Conservation (phyloP, 106 monocot species). For the Gastrodia elata region DNA sequence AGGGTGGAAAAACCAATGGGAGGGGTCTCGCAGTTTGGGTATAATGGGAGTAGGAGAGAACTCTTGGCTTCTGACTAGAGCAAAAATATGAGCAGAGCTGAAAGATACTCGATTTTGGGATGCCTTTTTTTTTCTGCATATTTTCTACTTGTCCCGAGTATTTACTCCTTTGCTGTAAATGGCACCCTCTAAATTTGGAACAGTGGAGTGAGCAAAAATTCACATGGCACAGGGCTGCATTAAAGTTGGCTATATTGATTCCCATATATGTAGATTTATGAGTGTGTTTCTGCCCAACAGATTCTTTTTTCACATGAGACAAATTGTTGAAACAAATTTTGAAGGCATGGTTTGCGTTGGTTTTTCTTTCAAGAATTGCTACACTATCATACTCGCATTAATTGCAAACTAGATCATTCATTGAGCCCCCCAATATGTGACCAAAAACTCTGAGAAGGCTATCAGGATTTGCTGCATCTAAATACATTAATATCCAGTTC, state of each 20-base stretch:
- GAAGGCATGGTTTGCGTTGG: too few species aligned
- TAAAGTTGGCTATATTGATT: constrained; percentile 3
- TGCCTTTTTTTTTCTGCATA: neutral
- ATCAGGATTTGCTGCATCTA: too few species aligned
- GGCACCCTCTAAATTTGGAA: neutral
- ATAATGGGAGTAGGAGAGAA: neutral
- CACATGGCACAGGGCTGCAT: constrained; percentile 6
- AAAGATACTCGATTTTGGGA: neutral
- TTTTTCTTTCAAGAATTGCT: too few species aligned
- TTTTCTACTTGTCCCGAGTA: neutral
- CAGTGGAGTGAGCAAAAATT: constrained; percentile 3
- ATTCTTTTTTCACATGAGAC: constrained; percentile 8
- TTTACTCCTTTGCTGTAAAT: neutral
- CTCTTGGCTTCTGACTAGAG: neutral
- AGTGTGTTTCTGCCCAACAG: neutral
- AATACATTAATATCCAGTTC: too few species aligned
- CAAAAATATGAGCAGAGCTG: neutral
- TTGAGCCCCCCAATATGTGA: too few species aligned
- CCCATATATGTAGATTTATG: neutral
- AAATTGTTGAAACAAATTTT: constrained; percentile 5
- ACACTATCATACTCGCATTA: too few species aligned
- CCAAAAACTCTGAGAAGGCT: too few species aligned
- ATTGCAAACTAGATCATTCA: too few species aligned
- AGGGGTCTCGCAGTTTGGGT: neutral
- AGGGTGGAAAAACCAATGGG: neutral